Evolutionary conservation across 176 grass and related monocot genomes (phyloP).

Genomic region (Oryza longistaminata): DNA sequence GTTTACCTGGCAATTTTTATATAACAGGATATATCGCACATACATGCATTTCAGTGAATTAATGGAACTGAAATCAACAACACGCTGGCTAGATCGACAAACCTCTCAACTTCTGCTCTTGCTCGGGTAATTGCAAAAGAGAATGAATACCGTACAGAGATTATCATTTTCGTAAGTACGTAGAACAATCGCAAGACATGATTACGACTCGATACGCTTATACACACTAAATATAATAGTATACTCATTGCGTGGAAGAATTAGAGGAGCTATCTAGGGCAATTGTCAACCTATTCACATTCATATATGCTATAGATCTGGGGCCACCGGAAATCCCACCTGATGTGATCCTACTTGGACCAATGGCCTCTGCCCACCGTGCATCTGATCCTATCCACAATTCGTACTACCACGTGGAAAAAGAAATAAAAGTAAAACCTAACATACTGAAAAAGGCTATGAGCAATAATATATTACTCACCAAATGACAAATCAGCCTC

Average conservation of each 20-base stretch:
- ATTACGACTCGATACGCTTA: neutral
- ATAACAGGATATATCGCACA: no score
- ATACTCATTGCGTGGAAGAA: neutral
- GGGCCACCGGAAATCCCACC: neutral
- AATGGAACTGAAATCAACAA: no score
- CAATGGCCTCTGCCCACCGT: neutral
- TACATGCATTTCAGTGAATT: no score
- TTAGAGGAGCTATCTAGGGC: neutral
- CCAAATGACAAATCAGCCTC: neutral
- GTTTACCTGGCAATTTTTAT: no score
- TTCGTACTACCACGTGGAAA: neutral
- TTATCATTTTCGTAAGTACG: neutral
- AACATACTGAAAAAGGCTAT: neutral
- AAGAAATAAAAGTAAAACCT: neutral
- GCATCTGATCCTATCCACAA: neutral
- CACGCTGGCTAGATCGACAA: no score
- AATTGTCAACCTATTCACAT: neutral
- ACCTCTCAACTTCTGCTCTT: no score
- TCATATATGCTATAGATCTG: neutral
- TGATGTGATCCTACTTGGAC: neutral
- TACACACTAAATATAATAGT: neutral
- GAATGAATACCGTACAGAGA: neutral
- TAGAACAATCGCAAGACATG: neutral
- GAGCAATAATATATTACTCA: neutral
- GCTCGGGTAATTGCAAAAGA: neutral